Base-by-base conservation (phyloP, 179 eudicot genomes). In the Corrigiola litoralis region DNA sequence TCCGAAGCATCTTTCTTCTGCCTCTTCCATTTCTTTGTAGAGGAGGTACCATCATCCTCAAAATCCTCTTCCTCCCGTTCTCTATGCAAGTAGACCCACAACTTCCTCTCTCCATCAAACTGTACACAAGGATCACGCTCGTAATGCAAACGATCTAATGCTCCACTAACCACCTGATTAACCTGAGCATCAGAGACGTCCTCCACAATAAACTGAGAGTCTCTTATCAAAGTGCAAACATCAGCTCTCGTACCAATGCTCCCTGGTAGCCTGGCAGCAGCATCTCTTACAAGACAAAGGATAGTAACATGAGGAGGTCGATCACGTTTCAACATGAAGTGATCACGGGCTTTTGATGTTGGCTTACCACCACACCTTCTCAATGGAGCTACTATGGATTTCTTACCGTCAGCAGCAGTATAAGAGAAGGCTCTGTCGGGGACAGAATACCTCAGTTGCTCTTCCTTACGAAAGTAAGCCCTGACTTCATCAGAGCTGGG, bases 71-170 rank as follows among this genome's bases (percentile, higher is more conserved):
- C 99, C 61, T 90, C 96, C 70, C 95, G 80, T 5, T 85, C 95
- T 75, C 99, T 74, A 66, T 95, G 97, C 74, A 95, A 78, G 74
- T 94, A 94, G 66, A 85, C 95, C 99, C 96, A 91, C 72, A 94
- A 68, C 64, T 86, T 85, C 73, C 91, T 81, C 38, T 85, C 92
- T 41, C 80, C 79, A 56, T 90, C 90, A 77, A 72, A 90, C 55
- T 79, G 89, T 23, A 90, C 99, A 79, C 97, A 90, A 29, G 95
- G 97, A 76, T 94, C 97, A n/a, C 85, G 85, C 67, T 90, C 97
- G 62, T 90, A 94, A 75, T 94, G 99, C 75, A 94, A 75, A 25
- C 99, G 97, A 59, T 94, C 99, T 81, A 94, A 66, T 29, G 99
- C 97, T 48, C 97, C 99, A 79, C 99, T 88, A 29, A 90, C 97